These are phyloP conservation scores for Aspergillus haitiensis DNA, from an alignment of 495 filamentous ascomycete genomes.

Conservation along the genomic window DNA sequence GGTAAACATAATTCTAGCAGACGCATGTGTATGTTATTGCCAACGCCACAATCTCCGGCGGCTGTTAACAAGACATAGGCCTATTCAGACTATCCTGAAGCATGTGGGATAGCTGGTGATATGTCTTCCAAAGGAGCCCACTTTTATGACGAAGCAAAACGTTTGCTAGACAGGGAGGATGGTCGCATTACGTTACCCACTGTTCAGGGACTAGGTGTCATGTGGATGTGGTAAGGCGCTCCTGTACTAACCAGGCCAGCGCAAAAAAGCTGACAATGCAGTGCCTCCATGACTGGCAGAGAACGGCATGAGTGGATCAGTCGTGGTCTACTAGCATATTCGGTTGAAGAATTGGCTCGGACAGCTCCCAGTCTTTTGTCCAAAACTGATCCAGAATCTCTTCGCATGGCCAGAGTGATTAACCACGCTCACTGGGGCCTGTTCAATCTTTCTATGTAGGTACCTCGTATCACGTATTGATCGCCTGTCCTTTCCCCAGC, in stretches of 20 bases:
- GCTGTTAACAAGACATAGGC: slow-evolving; percentile 13
- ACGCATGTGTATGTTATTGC: slow-evolving; percentile 30
- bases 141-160: slow-evolving; percentile 35
- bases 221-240: slow-evolving; percentile 30
- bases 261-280: slow-evolving; percentile 12
- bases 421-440: slow-evolving; percentile 35
- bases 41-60: not conserved
- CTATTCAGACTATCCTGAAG: slow-evolving; percentile 28
- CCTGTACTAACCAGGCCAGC: not conserved
- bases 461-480: not conserved
- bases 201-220: slow-evolving; percentile 28
- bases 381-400: slow-evolving; percentile 22
- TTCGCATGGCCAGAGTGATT: slow-evolving; percentile 18
- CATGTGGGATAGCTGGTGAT: slow-evolving; percentile 23
- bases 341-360: slow-evolving; percentile 24
- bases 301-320: slow-evolving; percentile 38
- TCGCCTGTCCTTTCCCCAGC: not conserved
- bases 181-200: slow-evolving; percentile 31
- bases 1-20: slow-evolving; percentile 46
- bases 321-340: slow-evolving; percentile 29
- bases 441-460: slow-evolving; percentile 38
- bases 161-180: slow-evolving; percentile 31
- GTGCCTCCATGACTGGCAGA: slow-evolving; percentile 34
- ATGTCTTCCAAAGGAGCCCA: slow-evolving; percentile 20
- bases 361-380: slow-evolving; percentile 10